Conservation (phyloP, 345 rosid species). For the Boechera retrofracta region DNA sequence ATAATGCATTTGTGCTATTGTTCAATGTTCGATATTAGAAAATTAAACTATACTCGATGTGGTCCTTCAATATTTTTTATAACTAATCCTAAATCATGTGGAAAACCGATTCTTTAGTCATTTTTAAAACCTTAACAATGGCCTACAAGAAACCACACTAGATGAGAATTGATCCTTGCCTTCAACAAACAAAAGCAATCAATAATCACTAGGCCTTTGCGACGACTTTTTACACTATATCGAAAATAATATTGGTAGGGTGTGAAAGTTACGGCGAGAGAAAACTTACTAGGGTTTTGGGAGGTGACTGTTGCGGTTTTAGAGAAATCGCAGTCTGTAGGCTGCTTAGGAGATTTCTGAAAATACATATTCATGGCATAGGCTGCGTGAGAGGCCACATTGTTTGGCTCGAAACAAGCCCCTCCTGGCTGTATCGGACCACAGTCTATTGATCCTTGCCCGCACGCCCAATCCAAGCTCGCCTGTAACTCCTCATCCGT, state of each 20-base stretch:
- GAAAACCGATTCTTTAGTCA: not conserved
- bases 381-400: conserved; percentile 73
- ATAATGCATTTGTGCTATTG: not conserved
- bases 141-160: not conserved
- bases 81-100: not conserved
- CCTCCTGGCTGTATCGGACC: conserved; percentile 80
- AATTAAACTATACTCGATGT: conserved; percentile 1
- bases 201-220: not conserved
- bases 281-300: conserved; percentile 72
- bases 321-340: conserved; percentile 77
- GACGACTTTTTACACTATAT: not conserved
- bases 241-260: not conserved
- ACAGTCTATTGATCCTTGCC: conserved; percentile 79
- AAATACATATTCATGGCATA: conserved; percentile 88
- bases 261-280: not conserved
- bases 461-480: conserved; percentile 81
- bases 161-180: not conserved
- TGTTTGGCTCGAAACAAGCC: conserved; percentile 80
- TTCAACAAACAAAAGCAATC: not conserved
- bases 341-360: conserved; percentile 55
- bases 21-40: not conserved
- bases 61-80: not conserved
- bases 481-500: conserved; percentile 67
- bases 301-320: conserved; percentile 71
- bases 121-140: not conserved